phyloP scores from a whole-genome alignment of 495 filamentous ascomycete species.

The Astrothelium macrocarpum region DNA sequence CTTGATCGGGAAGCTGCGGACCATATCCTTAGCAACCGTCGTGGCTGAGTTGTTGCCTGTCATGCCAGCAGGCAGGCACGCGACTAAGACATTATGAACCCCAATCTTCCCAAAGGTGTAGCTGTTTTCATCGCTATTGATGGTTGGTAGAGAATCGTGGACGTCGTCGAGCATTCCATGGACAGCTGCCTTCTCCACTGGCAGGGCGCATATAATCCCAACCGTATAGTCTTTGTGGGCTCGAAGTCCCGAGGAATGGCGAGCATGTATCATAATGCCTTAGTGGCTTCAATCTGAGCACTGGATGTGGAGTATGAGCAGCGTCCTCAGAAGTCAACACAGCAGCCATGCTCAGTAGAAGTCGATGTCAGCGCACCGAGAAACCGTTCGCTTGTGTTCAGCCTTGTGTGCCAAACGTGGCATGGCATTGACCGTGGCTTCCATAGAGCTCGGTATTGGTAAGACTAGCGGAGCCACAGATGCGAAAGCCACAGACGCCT shows the following conservation, averaged over 20 bases:
- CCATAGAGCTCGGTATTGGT: neutral
- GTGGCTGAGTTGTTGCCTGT: slow-evolving; percentile 29
- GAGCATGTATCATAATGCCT: neutral
- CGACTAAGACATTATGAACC: slow-evolving; percentile 37
- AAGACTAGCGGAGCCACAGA: neutral
- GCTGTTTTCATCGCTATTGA: slow-evolving; percentile 25
- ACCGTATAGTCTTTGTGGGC: slow-evolving; percentile 33
- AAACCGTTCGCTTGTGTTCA: neutral
- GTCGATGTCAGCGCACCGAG: neutral
- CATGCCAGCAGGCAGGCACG: slow-evolving; percentile 33
- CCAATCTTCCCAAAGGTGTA: slow-evolving; percentile 34
- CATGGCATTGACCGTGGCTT: neutral
- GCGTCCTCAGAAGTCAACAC: slow-evolving; percentile 2
- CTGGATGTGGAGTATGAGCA: neutral
- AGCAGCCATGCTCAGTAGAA: neutral
- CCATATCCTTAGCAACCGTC: slow-evolving; percentile 26
- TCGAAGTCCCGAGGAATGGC: neutral
- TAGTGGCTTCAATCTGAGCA: neutral
- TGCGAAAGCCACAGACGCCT: neutral
- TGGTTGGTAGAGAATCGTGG: slow-evolving; percentile 24
- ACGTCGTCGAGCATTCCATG: slow-evolving; percentile 40
- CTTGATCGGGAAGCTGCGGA: slow-evolving; percentile 31
- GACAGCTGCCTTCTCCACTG: slow-evolving; percentile 37
- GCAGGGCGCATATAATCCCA: slow-evolving; percentile 43
- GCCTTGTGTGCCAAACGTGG: neutral